Percentiles rank a stretch among this genome's conserved stretches.
Evolutionary conservation across 345 rosid genomes (phyloP).

Genomic region (Citrus sp.): DNA sequence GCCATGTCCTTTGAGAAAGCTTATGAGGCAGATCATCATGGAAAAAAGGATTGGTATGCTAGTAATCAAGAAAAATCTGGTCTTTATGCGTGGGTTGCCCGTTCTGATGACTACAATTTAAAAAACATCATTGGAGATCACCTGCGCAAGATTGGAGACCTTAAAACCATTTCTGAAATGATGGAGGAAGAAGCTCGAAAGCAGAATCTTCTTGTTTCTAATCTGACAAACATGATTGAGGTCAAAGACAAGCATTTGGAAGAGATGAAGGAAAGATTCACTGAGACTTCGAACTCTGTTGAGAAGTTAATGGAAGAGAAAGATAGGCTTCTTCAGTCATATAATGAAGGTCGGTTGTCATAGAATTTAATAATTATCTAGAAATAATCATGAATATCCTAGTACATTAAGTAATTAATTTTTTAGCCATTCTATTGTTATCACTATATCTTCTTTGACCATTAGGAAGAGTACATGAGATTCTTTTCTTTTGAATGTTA

Average conservation of each 20-base stretch:
- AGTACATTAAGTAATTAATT: background rate
- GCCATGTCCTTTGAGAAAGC: conserved; percentile 89
- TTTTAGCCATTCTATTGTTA: background rate
- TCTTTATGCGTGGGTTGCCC: conserved; percentile 93
- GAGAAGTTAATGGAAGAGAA: conserved; percentile 57
- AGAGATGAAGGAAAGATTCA: conserved; percentile 56
- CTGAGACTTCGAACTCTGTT: conserved; percentile 48
- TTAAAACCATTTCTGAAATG: conserved; percentile 68
- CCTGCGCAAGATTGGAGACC: conserved; percentile 71
- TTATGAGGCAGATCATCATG: conserved; percentile 75
- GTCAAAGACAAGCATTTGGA: conserved; percentile 46
- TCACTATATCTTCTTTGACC: background rate
- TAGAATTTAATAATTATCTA: background rate
- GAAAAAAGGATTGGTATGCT: conserved; percentile 66
- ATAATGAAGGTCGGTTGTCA: conserved; percentile 62
- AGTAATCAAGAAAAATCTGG: conserved; percentile 41
- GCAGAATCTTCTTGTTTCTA: conserved; percentile 60
- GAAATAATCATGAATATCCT: conserved; percentile 8
- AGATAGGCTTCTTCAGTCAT: conserved; percentile 70
- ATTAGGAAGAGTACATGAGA: background rate
- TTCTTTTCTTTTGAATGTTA: background rate
- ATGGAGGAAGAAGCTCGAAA: conserved; percentile 89
- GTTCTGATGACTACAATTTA: conserved; percentile 69
- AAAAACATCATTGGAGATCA: conserved; percentile 67
- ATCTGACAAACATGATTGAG: conserved; percentile 51